A percentile compares a stretch with the other conserved stretches of the same genome.
These are phyloP conservation scores for Cucumis cinereus DNA, from an alignment of 306 rosid species.

Conservation along the genomic window DNA sequence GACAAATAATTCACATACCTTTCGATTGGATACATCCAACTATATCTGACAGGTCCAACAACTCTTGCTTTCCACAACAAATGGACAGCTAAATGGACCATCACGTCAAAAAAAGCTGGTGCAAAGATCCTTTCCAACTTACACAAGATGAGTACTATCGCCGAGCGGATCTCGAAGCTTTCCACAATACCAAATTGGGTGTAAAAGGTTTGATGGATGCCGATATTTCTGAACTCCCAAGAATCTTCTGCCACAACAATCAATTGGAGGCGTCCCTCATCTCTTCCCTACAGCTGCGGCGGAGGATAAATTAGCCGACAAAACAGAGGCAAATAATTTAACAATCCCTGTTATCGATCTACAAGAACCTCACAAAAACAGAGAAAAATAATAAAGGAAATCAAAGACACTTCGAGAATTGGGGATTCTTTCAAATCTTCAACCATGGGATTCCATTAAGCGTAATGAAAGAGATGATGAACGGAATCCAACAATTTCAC, in stretches of 20 bases:
- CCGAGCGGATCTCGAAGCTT: constrained; percentile 10
- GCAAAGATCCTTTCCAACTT: no score
- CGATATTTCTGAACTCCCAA: constrained; percentile 17
- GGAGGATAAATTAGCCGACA: background rate
- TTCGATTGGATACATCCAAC: no score
- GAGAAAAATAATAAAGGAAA: constrained; percentile 16
- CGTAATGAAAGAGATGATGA: no score
- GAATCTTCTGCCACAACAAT: constrained; percentile 16
- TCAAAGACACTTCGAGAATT: constrained; percentile 17
- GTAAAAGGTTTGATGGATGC: constrained; percentile 26
- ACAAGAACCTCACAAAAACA: no score
- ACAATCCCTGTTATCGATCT: constrained; percentile 31
- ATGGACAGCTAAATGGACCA: no score
- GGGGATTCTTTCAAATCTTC: constrained; percentile 54
- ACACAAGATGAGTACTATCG: no score
- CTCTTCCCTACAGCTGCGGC: background rate
- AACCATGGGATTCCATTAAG: no score
- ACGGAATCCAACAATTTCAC: constrained; percentile 20
- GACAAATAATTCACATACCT: no score
- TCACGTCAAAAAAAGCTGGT: no score
- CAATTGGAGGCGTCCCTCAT: no score
- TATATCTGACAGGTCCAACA: no score
- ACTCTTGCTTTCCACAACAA: no score
- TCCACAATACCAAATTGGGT: constrained; percentile 27
- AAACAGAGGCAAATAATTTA: background rate